Percentiles rank a stretch among this genome's conserved stretches.
phyloP scores from a whole-genome alignment of 495 filamentous ascomycete genomes.

The Hypoxylon lenormandii region DNA sequence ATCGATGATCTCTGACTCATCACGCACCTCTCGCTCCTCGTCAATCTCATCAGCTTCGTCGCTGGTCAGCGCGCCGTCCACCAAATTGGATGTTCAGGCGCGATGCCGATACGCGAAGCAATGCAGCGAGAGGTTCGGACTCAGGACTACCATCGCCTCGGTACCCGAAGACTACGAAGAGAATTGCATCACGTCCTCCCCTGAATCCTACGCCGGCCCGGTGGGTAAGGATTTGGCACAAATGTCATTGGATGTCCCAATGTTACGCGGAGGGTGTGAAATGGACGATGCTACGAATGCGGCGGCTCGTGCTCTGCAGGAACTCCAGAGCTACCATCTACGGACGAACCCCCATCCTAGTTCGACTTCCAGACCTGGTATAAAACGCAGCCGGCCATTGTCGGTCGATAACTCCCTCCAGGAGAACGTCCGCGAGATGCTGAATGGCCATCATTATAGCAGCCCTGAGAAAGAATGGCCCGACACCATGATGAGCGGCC shows the following conservation, averaged over 20 bases:
- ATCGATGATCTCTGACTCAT: constrained; percentile 88
- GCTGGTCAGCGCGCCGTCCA: constrained; percentile 71
- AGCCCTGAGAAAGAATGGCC: constrained; percentile 52
- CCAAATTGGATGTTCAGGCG: constrained; percentile 82
- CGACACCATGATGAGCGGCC: constrained; percentile 50
- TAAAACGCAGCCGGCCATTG: constrained; percentile 76
- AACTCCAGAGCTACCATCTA: constrained; percentile 65
- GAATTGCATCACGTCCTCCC: constrained; percentile 68
- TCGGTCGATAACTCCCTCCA: constrained; percentile 77
- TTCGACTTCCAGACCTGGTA: constrained; percentile 47
- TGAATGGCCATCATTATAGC: constrained; percentile 50
- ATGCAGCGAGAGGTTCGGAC: constrained; percentile 64
- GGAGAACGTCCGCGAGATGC: constrained; percentile 76
- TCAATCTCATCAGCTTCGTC: constrained; percentile 79
- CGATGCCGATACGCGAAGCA: constrained; percentile 81
- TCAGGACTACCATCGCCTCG: constrained; percentile 62
- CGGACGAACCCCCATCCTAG: constrained; percentile 52
- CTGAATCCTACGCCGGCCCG: constrained; percentile 69
- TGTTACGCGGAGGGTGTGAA: constrained; percentile 59
- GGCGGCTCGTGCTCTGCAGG: constrained; percentile 77
- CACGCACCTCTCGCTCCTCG: constrained; percentile 77
- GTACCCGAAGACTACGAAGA: constrained; percentile 68
- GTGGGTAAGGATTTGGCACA: constrained; percentile 67
- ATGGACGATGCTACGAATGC: constrained; percentile 66
- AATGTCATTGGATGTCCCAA: constrained; percentile 63